phyloP scores from a whole-genome alignment of 2,329 filamentous ascomycete species.

The Uncinocarpus reesii region DNA sequence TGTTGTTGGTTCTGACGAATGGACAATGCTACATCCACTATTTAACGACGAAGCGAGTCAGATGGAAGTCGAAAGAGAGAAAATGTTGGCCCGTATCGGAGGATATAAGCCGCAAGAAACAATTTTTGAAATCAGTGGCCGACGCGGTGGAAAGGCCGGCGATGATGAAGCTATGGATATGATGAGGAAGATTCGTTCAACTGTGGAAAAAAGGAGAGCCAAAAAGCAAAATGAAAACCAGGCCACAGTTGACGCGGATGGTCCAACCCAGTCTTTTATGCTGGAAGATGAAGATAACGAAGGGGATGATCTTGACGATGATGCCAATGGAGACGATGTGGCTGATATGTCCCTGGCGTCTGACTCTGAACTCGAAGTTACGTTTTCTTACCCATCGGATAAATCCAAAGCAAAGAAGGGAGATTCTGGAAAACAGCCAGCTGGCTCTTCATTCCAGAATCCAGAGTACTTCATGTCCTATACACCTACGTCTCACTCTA shows the following conservation, averaged over 20 bases:
- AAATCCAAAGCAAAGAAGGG: conserved; percentile 45
- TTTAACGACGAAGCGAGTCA: conserved; percentile 59
- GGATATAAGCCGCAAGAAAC: conserved; percentile 85
- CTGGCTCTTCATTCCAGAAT: conserved; percentile 56
- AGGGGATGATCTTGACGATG: conserved; percentile 34
- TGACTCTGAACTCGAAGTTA: conserved; percentile 56
- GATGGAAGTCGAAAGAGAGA: conserved; percentile 61
- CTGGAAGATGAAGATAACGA: conserved; percentile 36
- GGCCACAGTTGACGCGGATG: conserved; percentile 1
- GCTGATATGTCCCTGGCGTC: conserved; percentile 51
- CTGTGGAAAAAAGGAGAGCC: conserved; percentile 35
- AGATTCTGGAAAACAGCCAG: conserved; percentile 23
- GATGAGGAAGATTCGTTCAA: conserved; percentile 36
- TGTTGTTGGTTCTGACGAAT: conserved; percentile 57
- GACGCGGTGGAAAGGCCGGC: conserved; percentile 60
- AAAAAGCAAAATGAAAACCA: conserved; percentile 26
- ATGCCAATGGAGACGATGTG: conserved; percentile 31
- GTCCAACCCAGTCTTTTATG: not conserved
- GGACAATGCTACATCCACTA: conserved; percentile 66
- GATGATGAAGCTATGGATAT: conserved; percentile 54
- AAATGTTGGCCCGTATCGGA: conserved; percentile 81
- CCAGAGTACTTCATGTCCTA: conserved; percentile 95
- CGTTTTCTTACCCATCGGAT: conserved; percentile 51
- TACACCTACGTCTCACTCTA: conserved; percentile 66
- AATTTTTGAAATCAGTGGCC: conserved; percentile 86